Evolutionary conservation across 805 yeast species (phyloP).

Genomic region (Metschnikowia noctiluminum): DNA sequence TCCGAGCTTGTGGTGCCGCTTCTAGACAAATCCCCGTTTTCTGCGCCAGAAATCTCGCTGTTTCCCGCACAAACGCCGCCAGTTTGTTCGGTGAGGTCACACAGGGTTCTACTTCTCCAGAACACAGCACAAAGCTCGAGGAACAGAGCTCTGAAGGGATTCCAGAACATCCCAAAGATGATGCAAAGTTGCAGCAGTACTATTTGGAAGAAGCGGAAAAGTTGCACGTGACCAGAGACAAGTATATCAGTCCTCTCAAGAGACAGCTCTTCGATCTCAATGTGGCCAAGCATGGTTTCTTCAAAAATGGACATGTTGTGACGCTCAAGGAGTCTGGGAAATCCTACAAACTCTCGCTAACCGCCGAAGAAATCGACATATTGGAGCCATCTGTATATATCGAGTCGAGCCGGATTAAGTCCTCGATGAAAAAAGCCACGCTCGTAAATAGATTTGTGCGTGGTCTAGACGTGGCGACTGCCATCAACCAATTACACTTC

Average conservation of each 20-base stretch:
- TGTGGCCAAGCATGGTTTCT: conserved; percentile 63
- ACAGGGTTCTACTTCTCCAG: conserved; percentile 13
- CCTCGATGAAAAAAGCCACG: conserved; percentile 87
- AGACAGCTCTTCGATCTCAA: conserved; percentile 58
- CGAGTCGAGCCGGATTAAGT: conserved; percentile 75
- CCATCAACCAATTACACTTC: conserved; percentile 91
- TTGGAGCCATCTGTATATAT: conserved; percentile 87
- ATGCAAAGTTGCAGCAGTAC: conserved; percentile 45
- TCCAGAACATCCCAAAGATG: conserved; percentile 27
- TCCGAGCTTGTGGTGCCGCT: background rate
- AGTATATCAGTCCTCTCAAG: conserved; percentile 70
- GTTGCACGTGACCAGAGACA: conserved; percentile 48
- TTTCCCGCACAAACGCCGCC: conserved; percentile 4
- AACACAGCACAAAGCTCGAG: background rate
- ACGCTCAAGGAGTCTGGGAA: conserved; percentile 39
- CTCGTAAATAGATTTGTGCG: conserved; percentile 73
- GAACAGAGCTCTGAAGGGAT: conserved; percentile 8
- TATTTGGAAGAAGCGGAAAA: conserved; percentile 42
- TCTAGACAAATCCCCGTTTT: background rate
- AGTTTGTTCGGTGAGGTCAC: conserved; percentile 36
- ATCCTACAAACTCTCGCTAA: conserved; percentile 53
- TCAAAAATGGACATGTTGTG: conserved; percentile 57
- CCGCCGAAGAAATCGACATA: conserved; percentile 64
- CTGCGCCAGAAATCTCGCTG: conserved; percentile 2
- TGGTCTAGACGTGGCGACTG: conserved; percentile 66